Conservation (phyloP, 371 early-diverging fungal species). For the Syncephalastrum monosporum region DNA sequence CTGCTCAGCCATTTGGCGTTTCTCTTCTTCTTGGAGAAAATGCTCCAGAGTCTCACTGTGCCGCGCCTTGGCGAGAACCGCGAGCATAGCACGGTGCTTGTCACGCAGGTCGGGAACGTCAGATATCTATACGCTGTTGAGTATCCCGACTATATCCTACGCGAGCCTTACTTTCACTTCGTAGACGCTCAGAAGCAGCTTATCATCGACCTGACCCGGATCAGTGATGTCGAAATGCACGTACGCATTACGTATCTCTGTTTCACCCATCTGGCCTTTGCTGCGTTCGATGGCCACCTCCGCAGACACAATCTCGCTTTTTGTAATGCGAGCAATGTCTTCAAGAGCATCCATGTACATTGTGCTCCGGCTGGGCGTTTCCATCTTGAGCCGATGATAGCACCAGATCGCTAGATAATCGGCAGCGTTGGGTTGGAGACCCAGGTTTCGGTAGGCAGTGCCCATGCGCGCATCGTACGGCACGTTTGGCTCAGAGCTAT, state of each 20-base stretch:
- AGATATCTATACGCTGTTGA: constrained; percentile 9
- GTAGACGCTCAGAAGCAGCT: constrained; percentile 30
- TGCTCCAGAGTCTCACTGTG: constrained; percentile 24
- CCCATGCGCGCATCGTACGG: constrained; percentile 20
- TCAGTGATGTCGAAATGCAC: constrained; percentile 46
- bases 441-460: constrained; percentile 35
- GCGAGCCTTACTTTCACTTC: constrained; percentile 23
- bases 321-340: constrained; percentile 31
- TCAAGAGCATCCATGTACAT: constrained; percentile 43
- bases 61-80: constrained; percentile 30
- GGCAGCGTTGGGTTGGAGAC: constrained; percentile 45
- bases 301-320: constrained; percentile 34
- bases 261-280: constrained; percentile 40
- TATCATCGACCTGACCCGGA: constrained; percentile 27
- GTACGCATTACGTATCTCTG: constrained; percentile 54
- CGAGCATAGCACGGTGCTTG: constrained; percentile 29
- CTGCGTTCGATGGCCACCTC: constrained; percentile 50
- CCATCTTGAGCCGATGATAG: constrained; percentile 36
- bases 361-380: constrained; percentile 23
- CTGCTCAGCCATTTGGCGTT: background rate
- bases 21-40: constrained; percentile 26
- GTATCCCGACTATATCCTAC: background rate
- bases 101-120: constrained; percentile 34
- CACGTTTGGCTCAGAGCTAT: constrained; percentile 7
- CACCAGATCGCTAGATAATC: constrained; percentile 52